Percentiles rank a stretch among this genome's conserved stretches.
phyloP scores from a whole-genome alignment of 768 basidiomycete genomes.

The Leccinum variicolor region DNA sequence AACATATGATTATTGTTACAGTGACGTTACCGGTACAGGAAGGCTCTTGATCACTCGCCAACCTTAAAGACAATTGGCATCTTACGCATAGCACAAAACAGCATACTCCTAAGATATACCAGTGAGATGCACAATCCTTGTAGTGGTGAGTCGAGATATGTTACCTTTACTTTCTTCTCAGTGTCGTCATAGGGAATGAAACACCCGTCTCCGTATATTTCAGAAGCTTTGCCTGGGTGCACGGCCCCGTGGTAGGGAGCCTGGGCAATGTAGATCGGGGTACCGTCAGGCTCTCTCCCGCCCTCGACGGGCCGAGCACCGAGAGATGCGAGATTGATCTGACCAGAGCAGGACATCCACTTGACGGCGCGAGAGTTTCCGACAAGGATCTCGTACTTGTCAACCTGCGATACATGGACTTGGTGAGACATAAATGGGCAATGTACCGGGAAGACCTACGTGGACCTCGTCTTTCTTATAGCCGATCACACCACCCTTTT shows the following conservation, averaged over 20 bases:
- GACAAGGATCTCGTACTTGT: slow-evolving; percentile 67
- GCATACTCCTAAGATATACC: slow-evolving; percentile 35
- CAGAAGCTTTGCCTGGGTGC: slow-evolving; percentile 65
- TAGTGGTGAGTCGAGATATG: slow-evolving; percentile 1
- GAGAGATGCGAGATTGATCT: slow-evolving; percentile 42
- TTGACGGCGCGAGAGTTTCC: slow-evolving; percentile 53
- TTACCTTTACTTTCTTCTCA: slow-evolving; percentile 52
- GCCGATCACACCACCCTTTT: slow-evolving; percentile 64
- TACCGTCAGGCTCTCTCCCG: slow-evolving; percentile 61
- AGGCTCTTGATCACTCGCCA: background rate
- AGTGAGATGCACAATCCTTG: background rate
- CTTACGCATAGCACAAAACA: slow-evolving; percentile 37
- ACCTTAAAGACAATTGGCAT: background rate
- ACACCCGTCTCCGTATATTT: slow-evolving; percentile 48
- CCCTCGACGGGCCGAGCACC: slow-evolving; percentile 60
- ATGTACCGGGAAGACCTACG: slow-evolving; percentile 33
- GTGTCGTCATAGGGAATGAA: slow-evolving; percentile 52
- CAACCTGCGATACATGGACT: slow-evolving; percentile 39
- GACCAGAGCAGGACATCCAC: slow-evolving; percentile 54
- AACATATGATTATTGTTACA: slow-evolving; percentile 8
- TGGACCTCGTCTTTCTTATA: slow-evolving; percentile 57
- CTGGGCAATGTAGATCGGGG: slow-evolving; percentile 56
- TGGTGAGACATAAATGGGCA: background rate
- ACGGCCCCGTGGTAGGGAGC: slow-evolving; percentile 49
- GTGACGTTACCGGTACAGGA: background rate